These are phyloP conservation scores for Candida tibetensis DNA, from an alignment of 805 yeast species.

Conservation along the genomic window DNA sequence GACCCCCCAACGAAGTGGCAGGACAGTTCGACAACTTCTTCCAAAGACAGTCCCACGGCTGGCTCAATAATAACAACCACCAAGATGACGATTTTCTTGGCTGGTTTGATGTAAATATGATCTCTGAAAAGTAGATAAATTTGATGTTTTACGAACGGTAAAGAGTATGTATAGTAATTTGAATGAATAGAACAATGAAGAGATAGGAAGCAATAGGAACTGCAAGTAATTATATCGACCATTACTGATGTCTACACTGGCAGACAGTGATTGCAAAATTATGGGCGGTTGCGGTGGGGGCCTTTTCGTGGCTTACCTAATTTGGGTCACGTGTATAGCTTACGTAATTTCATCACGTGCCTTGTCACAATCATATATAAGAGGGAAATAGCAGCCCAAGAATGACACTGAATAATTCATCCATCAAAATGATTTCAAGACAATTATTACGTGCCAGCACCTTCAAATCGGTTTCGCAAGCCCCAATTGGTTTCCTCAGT, in stretches of 20 bases:
- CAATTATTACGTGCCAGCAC: constrained; percentile 16
- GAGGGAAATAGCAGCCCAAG: no score
- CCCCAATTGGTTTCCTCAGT: constrained; percentile 7
- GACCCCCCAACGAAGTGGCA: constrained; percentile 15
- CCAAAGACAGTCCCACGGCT: constrained; percentile 79
- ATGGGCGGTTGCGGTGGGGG: no score
- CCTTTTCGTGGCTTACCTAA: no score
- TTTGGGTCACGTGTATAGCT: no score
- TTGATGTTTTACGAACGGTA: neutral
- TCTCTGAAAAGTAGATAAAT: constrained; percentile 10
- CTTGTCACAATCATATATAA: no score
- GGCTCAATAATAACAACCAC: constrained; percentile 63
- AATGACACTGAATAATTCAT: no score
- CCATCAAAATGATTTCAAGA: constrained; percentile 17
- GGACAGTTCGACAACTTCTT: constrained; percentile 57
- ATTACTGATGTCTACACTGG: no score
- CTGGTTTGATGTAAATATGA: constrained; percentile 78
- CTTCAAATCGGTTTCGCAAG: constrained; percentile 3
- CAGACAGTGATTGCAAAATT: no score
- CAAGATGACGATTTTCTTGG: constrained; percentile 85
- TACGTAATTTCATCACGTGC: no score
- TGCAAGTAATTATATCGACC: no score
- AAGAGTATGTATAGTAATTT: neutral
- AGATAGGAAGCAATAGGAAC: no score
- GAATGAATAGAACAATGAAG: no score